These are phyloP conservation scores for Fomitiporia mediterranea DNA, from an alignment of 1,284 basidiomycete genomes.

Conservation along the genomic window DNA sequence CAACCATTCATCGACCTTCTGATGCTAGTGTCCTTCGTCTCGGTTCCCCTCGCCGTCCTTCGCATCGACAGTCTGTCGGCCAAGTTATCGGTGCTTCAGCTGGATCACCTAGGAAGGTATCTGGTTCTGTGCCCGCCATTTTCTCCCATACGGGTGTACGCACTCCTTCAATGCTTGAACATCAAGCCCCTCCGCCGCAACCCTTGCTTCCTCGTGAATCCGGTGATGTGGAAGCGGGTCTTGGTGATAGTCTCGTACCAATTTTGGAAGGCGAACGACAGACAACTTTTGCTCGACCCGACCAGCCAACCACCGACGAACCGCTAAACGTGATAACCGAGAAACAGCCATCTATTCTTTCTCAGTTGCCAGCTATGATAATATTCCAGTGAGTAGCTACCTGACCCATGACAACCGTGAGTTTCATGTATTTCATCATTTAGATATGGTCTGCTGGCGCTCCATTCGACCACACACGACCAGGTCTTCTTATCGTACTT, in stretches of 20 bases:
- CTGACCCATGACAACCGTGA: neutral
- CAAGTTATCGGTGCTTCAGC: conserved; percentile 19
- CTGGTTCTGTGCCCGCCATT: conserved; percentile 61
- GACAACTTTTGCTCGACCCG: conserved; percentile 3
- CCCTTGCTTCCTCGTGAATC: conserved; percentile 35
- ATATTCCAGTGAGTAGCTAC: conserved; percentile 50
- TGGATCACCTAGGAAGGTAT: conserved; percentile 39
- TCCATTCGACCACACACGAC: conserved; percentile 82
- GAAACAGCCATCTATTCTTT: conserved; percentile 55
- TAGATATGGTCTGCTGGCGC: conserved; percentile 64
- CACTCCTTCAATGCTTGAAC: conserved; percentile 60
- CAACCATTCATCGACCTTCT: conserved; percentile 31
- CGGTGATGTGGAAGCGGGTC: conserved; percentile 32
- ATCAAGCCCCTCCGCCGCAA: conserved; percentile 8
- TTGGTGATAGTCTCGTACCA: conserved; percentile 42
- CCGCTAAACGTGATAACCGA: conserved; percentile 32
- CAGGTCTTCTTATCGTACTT: conserved; percentile 81
- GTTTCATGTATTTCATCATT: neutral
- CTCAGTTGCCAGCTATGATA: conserved; percentile 63
- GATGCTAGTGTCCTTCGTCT: conserved; percentile 24
- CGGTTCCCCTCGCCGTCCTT: conserved; percentile 27
- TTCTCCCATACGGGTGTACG: conserved; percentile 77
- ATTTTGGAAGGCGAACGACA: conserved; percentile 43
- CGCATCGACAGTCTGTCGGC: conserved; percentile 23
- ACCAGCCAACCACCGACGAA: conserved; percentile 21